Conservation (phyloP, 2,329 filamentous ascomycete genomes). For the Aaosphaeria pasadenensis region DNA sequence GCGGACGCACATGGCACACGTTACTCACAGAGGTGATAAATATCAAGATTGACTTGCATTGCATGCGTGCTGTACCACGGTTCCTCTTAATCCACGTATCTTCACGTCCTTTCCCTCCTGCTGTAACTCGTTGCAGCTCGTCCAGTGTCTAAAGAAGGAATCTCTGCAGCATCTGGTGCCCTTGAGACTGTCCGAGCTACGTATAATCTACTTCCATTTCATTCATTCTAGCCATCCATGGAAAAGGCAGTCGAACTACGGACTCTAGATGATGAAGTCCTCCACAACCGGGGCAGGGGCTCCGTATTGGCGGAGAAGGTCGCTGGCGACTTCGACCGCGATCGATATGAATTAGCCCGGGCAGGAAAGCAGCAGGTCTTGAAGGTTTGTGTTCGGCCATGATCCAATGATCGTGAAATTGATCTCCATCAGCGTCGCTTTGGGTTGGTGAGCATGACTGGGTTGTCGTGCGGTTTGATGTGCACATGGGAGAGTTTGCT, state of each 20-base stretch:
- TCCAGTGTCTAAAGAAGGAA: not conserved
- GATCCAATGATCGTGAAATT: slow-evolving; percentile 2
- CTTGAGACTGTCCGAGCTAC: no score
- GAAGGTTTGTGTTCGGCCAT: slow-evolving; percentile 21
- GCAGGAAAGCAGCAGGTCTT: slow-evolving; percentile 34
- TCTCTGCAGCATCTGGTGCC: not conserved
- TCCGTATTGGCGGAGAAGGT: slow-evolving; percentile 23
- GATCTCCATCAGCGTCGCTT: slow-evolving; percentile 30
- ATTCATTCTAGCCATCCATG: slow-evolving; percentile 13
- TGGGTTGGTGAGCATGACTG: slow-evolving; percentile 35
- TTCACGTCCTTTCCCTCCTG: slow-evolving; percentile 13
- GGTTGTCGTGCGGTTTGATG: slow-evolving; percentile 36
- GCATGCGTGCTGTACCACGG: slow-evolving; percentile 31
- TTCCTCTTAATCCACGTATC: slow-evolving; percentile 7
- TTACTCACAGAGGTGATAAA: slow-evolving; percentile 27
- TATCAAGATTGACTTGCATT: slow-evolving; percentile 34
- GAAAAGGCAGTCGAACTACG: slow-evolving; percentile 29
- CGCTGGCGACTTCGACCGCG: slow-evolving; percentile 23
- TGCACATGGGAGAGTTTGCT: slow-evolving; percentile 38
- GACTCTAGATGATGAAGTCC: slow-evolving; percentile 21
- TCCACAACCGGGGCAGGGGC: slow-evolving; percentile 17
- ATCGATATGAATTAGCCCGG: slow-evolving; percentile 32
- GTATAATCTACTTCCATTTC: not conserved
- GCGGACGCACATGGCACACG: slow-evolving; percentile 28
- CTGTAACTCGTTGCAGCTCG: not conserved